Evolutionary conservation across 2,329 filamentous ascomycete genomes (phyloP).

Genomic region (Penicillium palitans): DNA sequence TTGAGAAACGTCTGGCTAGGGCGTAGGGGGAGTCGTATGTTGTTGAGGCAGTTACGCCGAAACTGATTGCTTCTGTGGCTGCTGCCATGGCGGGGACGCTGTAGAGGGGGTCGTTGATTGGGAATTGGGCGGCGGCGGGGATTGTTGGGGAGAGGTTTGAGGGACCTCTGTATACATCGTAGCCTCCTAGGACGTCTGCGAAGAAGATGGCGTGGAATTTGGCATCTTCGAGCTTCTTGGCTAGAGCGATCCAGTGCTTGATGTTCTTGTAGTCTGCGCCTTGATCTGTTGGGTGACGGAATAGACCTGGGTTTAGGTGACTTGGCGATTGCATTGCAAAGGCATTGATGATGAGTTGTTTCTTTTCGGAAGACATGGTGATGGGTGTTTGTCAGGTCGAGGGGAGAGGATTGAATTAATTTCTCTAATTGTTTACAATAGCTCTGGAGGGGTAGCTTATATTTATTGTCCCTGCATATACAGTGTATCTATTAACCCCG

Average conservation of each 20-base stretch:
- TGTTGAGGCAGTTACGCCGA: constrained; percentile 56
- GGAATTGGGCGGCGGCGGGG: constrained; percentile 44
- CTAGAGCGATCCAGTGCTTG: constrained; percentile 50
- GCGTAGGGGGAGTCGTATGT: constrained; percentile 59
- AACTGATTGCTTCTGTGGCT: constrained; percentile 49
- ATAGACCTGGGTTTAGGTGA: constrained; percentile 48
- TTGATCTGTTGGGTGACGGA: constrained; percentile 38
- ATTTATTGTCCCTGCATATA: constrained; percentile 15
- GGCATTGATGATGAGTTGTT: constrained; percentile 50
- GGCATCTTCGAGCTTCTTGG: constrained; percentile 50
- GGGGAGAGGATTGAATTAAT: background rate
- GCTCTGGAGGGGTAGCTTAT: background rate
- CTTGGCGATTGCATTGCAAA: constrained; percentile 52
- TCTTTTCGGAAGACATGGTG: constrained; percentile 23
- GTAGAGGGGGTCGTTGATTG: constrained; percentile 46
- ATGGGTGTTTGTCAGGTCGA: background rate
- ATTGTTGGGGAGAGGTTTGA: constrained; percentile 42
- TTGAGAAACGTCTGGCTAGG: constrained; percentile 55
- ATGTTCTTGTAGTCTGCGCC: constrained; percentile 45
- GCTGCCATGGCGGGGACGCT: constrained; percentile 50
- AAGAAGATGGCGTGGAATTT: constrained; percentile 56
- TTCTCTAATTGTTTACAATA: background rate
- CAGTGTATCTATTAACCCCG: constrained; percentile 12
- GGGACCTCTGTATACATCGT: constrained; percentile 50
- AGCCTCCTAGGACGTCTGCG: constrained; percentile 51